A percentile compares a stretch with the other conserved stretches of the same genome.
These are phyloP conservation scores for Ceratocystis ficicola DNA, from an alignment of 2,329 filamentous ascomycete genomes.

Conservation along the genomic window DNA sequence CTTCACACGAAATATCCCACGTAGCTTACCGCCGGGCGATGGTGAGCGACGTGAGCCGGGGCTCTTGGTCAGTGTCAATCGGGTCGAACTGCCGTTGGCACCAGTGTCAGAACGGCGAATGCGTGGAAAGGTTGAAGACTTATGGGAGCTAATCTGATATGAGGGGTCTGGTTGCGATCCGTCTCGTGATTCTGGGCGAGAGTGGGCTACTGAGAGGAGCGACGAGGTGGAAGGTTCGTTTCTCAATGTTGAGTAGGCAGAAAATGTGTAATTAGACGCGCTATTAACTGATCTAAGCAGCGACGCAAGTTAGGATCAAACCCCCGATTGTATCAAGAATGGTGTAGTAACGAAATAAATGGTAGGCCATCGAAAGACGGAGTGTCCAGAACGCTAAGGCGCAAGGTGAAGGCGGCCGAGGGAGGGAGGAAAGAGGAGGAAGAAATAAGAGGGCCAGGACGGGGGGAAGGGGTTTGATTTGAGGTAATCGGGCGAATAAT, in stretches of 20 bases:
- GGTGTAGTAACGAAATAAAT: background rate
- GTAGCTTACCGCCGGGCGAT: conserved; percentile 60
- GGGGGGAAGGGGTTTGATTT: background rate
- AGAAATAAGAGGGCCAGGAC: background rate
- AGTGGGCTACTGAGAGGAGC: conserved; percentile 6
- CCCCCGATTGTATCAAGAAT: background rate
- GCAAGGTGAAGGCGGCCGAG: background rate
- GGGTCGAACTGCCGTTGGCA: conserved; percentile 22
- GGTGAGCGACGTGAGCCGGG: conserved; percentile 41
- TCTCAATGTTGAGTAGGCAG: conserved; percentile 9
- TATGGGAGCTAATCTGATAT: conserved; percentile 11
- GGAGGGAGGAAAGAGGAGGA: background rate
- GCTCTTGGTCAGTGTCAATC: conserved; percentile 34
- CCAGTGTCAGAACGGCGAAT: conserved; percentile 13
- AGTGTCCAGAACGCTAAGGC: background rate
- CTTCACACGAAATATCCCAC: conserved; percentile 55
- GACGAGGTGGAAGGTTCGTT: conserved; percentile 13
- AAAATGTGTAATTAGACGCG: conserved; percentile 19
- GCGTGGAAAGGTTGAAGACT: conserved; percentile 18
- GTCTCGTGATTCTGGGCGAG: conserved; percentile 18
- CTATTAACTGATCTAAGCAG: conserved; percentile 14
- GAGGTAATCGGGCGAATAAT: background rate
- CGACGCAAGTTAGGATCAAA: conserved; percentile 22
- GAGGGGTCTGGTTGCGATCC: background rate
- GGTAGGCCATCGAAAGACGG: background rate